Evolutionary conservation across 2,329 filamentous ascomycete genomes (phyloP).

Genomic region (Fusarium illudens): DNA sequence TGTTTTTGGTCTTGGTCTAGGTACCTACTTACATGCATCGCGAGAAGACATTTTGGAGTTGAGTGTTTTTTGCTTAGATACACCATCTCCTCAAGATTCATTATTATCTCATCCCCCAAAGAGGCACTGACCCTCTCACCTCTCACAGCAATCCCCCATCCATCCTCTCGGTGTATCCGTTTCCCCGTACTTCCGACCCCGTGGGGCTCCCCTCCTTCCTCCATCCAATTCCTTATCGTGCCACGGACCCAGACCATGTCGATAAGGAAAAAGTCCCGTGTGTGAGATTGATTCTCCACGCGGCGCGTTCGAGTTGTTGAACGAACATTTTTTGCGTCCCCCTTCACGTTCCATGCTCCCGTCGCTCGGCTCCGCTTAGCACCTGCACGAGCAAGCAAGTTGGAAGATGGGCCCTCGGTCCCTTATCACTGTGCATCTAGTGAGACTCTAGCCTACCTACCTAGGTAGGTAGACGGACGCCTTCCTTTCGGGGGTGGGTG

Average conservation of each 20-base stretch:
- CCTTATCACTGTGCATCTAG: constrained; percentile 37
- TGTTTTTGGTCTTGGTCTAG: background rate
- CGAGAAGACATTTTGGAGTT: background rate
- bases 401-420: constrained; percentile 36
- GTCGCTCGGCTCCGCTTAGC: constrained; percentile 23
- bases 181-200: constrained; percentile 39
- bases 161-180: constrained; percentile 27
- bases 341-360: constrained; percentile 10
- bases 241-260: constrained; percentile 4
- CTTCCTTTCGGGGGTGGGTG: constrained; percentile 22
- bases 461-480: too few species aligned
- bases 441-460: constrained; percentile 7
- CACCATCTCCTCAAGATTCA: background rate
- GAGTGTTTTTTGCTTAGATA: background rate
- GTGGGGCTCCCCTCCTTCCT: constrained; percentile 22
- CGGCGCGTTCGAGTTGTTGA: background rate
- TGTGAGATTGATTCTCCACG: constrained; percentile 20
- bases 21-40: background rate
- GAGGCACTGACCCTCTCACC: background rate
- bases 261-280: constrained; percentile 18
- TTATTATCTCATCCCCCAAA: background rate
- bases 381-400: constrained; percentile 6
- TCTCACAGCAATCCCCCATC: background rate
- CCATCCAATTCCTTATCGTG: constrained; percentile 29
- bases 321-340: constrained; percentile 1